phyloP scores from a whole-genome alignment of 2,329 filamentous ascomycete genomes.

The Trichoderma gracile region DNA sequence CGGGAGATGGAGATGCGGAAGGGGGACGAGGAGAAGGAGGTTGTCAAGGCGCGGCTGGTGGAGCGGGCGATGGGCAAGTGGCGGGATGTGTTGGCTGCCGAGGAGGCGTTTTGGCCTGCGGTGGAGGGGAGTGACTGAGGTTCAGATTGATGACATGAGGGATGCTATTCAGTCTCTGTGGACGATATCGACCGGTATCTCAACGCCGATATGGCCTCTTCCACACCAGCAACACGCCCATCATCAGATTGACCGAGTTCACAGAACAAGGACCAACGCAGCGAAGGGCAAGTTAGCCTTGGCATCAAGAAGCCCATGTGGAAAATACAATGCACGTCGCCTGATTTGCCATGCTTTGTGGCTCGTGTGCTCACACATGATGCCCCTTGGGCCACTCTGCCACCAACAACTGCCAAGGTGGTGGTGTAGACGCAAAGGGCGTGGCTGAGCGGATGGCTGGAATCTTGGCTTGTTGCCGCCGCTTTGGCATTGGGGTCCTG shows the following conservation, averaged over 20 bases:
- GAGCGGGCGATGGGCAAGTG: conserved; percentile 48
- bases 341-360: conserved; percentile 1
- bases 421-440: not conserved
- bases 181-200: not conserved
- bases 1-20: conserved; percentile 41
- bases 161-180: not conserved
- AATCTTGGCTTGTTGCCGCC: not conserved
- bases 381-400: conserved; percentile 2
- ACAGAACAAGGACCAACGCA: not conserved
- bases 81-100: conserved; percentile 55
- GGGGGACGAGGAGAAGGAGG: conserved; percentile 38
- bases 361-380: not conserved
- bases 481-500: not conserved
- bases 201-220: not conserved
- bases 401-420: not conserved
- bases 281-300: conserved; percentile 14
- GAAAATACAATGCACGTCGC: not conserved
- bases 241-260: too few relatives aligned
- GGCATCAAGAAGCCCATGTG: not conserved
- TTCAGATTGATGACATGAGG: not conserved
- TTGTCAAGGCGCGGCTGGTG: conserved; percentile 37
- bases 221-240: not conserved
- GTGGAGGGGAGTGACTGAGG: conserved; percentile 30
- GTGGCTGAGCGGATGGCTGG: conserved; percentile 21
- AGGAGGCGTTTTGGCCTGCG: conserved; percentile 60